These are phyloP conservation scores for Ambrosia trifida DNA, from an alignment of 129 eudicot genomes.

Conservation along the genomic window DNA sequence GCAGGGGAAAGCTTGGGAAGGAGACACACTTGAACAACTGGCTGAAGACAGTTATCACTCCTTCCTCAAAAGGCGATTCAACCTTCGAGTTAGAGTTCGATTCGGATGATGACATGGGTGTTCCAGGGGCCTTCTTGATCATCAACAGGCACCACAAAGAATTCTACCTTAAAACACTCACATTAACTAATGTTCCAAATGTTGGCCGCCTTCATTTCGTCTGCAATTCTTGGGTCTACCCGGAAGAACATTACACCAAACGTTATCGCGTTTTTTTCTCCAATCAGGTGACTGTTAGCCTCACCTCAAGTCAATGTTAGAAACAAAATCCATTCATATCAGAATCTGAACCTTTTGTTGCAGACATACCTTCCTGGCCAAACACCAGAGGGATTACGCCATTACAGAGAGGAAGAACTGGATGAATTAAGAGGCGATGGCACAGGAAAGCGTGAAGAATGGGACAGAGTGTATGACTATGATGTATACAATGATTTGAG, in stretches of 20 bases:
- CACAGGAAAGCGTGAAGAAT: conserved; percentile 59
- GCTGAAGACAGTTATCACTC: conserved; percentile 30
- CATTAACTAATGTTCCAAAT: conserved; percentile 41
- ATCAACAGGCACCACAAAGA: conserved; percentile 47
- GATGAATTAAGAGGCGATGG: conserved; percentile 67
- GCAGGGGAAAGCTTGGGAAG: conserved; percentile 47
- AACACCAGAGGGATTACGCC: conserved; percentile 59
- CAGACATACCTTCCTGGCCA: conserved; percentile 74
- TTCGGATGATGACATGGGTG: conserved; percentile 43
- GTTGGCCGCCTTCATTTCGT: conserved; percentile 50
- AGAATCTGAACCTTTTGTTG: conserved; percentile 6
- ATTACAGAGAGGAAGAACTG: conserved; percentile 64
- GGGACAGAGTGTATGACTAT: conserved; percentile 91
- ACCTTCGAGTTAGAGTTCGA: conserved; percentile 47
- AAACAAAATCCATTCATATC: not conserved
- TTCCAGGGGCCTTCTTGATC: conserved; percentile 62
- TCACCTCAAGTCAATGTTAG: not conserved
- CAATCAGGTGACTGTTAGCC: conserved; percentile 42
- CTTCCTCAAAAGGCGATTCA: conserved; percentile 34
- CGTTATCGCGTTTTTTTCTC: conserved; percentile 54
- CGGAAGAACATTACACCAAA: conserved; percentile 25
- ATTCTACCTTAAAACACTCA: conserved; percentile 60
- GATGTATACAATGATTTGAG: conserved; percentile 81
- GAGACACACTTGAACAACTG: conserved; percentile 49
- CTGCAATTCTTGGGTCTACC: conserved; percentile 79